Evolutionary conservation across 192 early-diverging fungal species (phyloP).

Genomic region (Dissophora globulifera): DNA sequence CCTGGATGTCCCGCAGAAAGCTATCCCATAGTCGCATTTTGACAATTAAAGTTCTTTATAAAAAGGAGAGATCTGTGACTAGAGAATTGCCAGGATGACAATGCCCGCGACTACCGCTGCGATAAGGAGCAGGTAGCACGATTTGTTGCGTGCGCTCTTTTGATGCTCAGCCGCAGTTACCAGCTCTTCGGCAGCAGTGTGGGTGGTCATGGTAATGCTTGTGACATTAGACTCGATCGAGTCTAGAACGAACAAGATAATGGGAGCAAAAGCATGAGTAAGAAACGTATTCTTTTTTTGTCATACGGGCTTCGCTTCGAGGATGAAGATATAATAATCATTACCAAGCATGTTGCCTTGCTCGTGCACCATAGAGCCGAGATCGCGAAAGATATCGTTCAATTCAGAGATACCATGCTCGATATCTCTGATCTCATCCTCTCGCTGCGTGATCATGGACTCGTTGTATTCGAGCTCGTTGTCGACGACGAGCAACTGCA

Average conservation of each 20-base stretch:
- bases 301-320: too few species aligned
- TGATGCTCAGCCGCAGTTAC: slow-evolving; percentile 80
- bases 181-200: slow-evolving; percentile 86
- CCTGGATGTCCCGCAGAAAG: background rate
- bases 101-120: slow-evolving; percentile 68
- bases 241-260: slow-evolving; percentile 17
- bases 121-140: slow-evolving; percentile 87
- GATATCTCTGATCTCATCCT: slow-evolving; percentile 90
- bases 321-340: too few species aligned
- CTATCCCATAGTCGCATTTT: too few species aligned
- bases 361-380: slow-evolving; percentile 95
- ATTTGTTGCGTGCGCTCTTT: slow-evolving; percentile 75
- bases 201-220: slow-evolving; percentile 77
- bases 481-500: slow-evolving; percentile 82
- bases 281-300: too few species aligned
- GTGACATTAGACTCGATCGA: slow-evolving; percentile 86
- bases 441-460: slow-evolving; percentile 90
- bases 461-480: slow-evolving; percentile 97
- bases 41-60: too few species aligned
- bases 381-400: slow-evolving; percentile 97
- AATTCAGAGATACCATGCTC: slow-evolving; percentile 94
- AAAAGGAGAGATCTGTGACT: too few species aligned
- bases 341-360: slow-evolving; percentile 91
- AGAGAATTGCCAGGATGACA: slow-evolving; percentile 48
- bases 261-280: too few species aligned